Percentiles rank a stretch among this genome's conserved stretches.
These are phyloP conservation scores for Candolleomyces eurysporus DNA, from an alignment of 768 basidiomycete genomes.

Conservation along the genomic window DNA sequence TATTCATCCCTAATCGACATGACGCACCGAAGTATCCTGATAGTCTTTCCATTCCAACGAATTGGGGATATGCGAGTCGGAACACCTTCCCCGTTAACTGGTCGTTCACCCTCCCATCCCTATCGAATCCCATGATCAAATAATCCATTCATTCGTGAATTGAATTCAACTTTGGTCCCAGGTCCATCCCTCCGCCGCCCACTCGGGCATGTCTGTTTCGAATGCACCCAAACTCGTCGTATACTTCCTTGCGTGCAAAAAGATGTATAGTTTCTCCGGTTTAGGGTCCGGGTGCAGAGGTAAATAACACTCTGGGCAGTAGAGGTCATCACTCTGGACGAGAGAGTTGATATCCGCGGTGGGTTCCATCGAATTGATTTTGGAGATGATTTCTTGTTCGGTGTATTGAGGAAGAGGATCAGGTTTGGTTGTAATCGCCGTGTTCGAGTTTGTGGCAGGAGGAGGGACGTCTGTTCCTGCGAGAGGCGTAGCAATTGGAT, in stretches of 20 bases:
- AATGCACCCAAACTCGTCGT: constrained; percentile 80
- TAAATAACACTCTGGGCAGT: constrained; percentile 89
- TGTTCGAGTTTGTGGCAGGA: too few relatives aligned
- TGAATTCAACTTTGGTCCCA: constrained; percentile 46
- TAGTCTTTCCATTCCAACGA: too few relatives aligned
- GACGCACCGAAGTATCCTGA: too few relatives aligned
- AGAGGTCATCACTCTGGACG: constrained; percentile 45
- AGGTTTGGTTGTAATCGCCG: neutral
- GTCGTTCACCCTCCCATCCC: neutral
- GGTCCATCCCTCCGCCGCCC: constrained; percentile 75
- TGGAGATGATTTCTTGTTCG: constrained; percentile 45
- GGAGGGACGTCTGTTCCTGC: too few relatives aligned
- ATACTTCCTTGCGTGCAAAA: constrained; percentile 88
- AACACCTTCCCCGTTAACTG: too few relatives aligned
- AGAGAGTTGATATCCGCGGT: constrained; percentile 36
- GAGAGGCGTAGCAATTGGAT: too few relatives aligned
- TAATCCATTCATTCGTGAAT: neutral
- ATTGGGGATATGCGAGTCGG: too few relatives aligned
- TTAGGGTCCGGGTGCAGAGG: constrained; percentile 92
- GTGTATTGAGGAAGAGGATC: constrained; percentile 16
- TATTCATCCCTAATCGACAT: constrained; percentile 11
- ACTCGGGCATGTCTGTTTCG: constrained; percentile 84
- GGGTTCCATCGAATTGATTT: constrained; percentile 36
- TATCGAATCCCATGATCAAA: too few relatives aligned
- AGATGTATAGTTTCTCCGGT: constrained; percentile 92